These are phyloP conservation scores for Priceomyces fermenticarens DNA, from an alignment of 805 yeast species.

Conservation along the genomic window DNA sequence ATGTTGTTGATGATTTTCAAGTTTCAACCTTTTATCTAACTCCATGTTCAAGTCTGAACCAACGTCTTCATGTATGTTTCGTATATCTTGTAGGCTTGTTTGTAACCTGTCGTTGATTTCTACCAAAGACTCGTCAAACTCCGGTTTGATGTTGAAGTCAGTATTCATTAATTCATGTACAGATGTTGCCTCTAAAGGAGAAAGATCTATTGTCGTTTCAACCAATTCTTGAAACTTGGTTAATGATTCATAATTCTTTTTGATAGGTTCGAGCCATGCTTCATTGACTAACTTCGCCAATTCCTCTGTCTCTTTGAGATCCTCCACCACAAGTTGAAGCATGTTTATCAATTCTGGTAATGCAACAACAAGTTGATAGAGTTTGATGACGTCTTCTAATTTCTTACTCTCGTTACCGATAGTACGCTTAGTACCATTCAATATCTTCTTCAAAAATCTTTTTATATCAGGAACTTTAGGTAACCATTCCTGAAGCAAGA, in stretches of 20 bases:
- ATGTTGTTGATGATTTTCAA: conserved; percentile 82
- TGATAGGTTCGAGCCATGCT: conserved; percentile 60
- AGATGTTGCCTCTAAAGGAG: conserved; percentile 63
- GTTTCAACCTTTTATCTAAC: conserved; percentile 80
- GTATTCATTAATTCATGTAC: conserved; percentile 40
- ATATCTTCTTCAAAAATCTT: conserved; percentile 67
- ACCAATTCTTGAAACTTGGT: conserved; percentile 77
- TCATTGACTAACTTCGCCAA: conserved; percentile 37
- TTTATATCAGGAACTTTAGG: conserved; percentile 79
- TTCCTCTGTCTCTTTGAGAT: conserved; percentile 14
- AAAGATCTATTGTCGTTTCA: conserved; percentile 87
- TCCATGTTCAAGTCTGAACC: conserved; percentile 80
- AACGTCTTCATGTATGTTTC: conserved; percentile 56
- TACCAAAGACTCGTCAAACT: conserved; percentile 76
- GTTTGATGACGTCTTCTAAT: conserved; percentile 84
- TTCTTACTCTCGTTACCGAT: conserved; percentile 47
- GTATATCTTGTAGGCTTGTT: conserved; percentile 46
- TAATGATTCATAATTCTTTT: conserved; percentile 48
- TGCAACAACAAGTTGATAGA: conserved; percentile 73
- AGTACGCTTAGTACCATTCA: conserved; percentile 26
- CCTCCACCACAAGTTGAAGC: conserved; percentile 43
- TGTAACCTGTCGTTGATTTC: conserved; percentile 59
- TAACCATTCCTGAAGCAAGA: conserved; percentile 64
- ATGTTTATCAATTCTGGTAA: conserved; percentile 66
- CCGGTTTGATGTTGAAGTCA: conserved; percentile 84